Conservation (phyloP, 257 asterid genomes). For the Solanum bulbocastanum region DNA sequence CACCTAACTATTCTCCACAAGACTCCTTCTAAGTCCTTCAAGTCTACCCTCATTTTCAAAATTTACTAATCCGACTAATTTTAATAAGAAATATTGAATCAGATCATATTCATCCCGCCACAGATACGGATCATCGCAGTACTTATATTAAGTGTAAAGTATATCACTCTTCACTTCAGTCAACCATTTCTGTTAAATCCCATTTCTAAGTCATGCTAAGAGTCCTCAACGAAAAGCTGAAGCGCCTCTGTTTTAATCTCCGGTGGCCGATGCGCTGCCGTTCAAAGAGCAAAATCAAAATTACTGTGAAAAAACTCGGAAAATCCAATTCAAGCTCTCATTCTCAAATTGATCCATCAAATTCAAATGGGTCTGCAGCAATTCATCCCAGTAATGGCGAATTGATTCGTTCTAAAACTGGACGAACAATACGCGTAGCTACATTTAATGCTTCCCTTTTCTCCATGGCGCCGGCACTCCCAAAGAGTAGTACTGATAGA, state of each 20-base stretch:
- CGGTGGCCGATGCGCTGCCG: conserved; percentile 61
- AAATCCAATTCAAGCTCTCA: conserved; percentile 30
- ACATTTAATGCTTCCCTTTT: conserved; percentile 94
- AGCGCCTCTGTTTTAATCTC: conserved; percentile 39
- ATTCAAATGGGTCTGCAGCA: conserved; percentile 40
- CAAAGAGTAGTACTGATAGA: conserved; percentile 14
- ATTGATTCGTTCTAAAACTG: conserved; percentile 15
- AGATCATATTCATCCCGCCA: too few relatives aligned
- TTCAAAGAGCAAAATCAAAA: conserved; percentile 27
- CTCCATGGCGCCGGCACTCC: conserved; percentile 93
- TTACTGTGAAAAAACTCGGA: conserved; percentile 47
- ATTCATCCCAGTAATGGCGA: conserved; percentile 56
- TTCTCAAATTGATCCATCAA: conserved; percentile 3
- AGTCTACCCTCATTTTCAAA: neutral
- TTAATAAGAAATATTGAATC: too few relatives aligned
- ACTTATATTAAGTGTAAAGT: neutral
- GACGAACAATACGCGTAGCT: conserved; percentile 38
- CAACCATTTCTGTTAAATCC: neutral
- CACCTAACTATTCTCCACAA: conserved; percentile 8
- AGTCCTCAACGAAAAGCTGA: conserved; percentile 41
- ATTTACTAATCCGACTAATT: neutral
- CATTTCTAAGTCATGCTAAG: conserved; percentile 26
- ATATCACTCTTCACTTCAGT: neutral
- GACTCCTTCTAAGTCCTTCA: conserved; percentile 8
- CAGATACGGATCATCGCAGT: neutral